These are phyloP conservation scores for Linnemannia elongata DNA, from an alignment of 192 early-diverging fungal genomes.

Conservation along the genomic window DNA sequence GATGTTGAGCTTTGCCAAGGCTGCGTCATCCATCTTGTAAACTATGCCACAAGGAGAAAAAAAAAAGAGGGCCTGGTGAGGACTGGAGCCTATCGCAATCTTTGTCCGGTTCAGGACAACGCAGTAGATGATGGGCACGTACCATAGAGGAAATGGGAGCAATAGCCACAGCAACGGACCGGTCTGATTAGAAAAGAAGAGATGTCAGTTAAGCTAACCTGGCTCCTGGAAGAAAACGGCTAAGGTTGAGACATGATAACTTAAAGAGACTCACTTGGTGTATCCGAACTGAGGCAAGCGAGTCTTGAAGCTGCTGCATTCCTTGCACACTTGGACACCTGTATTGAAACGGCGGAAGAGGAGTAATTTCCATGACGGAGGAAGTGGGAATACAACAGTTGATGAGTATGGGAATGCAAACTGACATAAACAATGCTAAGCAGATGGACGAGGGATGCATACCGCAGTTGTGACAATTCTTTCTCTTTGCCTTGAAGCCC, in stretches of 20 bases:
- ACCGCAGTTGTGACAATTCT: constrained; percentile 41
- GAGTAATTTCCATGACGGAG: no score
- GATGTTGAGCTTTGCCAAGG: constrained; percentile 31
- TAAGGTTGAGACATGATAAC: not conserved
- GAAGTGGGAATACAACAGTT: not conserved
- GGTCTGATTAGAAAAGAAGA: constrained; percentile 7
- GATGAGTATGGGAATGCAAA: not conserved
- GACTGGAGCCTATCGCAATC: not conserved
- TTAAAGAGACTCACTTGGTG: constrained; percentile 1
- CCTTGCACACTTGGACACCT: constrained; percentile 25
- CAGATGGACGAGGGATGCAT: not conserved
- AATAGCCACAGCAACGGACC: constrained; percentile 34
- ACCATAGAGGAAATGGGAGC: constrained; percentile 44
- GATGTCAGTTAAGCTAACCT: not conserved
- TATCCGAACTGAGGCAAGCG: constrained; percentile 34
- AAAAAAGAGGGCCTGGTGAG: not conserved
- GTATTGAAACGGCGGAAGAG: not conserved
- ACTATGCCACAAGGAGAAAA: constrained; percentile 7
- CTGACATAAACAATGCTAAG: not conserved
- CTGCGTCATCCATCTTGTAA: constrained; percentile 29
- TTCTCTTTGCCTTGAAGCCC: constrained; percentile 6
- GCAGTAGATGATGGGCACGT: not conserved
- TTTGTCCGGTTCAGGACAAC: not conserved
- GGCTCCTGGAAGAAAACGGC: not conserved
- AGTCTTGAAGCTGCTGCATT: constrained; percentile 34